Evolutionary conservation across 2,329 filamentous ascomycete species (phyloP), one percentile per base, ranked within the genome.

Genomic region (Sclerotinia trifoliorum): DNA sequence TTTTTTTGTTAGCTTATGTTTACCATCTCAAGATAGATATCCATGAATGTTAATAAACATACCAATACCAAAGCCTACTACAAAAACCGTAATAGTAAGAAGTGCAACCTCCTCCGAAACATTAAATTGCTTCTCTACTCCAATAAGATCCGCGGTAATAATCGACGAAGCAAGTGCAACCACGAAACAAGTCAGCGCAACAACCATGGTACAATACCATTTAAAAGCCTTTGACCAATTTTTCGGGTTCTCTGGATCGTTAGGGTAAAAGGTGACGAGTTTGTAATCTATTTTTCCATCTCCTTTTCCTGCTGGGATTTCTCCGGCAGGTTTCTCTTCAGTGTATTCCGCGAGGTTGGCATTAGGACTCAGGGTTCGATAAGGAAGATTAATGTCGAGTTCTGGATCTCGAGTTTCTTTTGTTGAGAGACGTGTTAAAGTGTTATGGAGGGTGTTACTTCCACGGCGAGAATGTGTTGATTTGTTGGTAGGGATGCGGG

Each of bases 141-240:
- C 90, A 2, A 76, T 80, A 4, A 96, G 82, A 76, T 93, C 90
- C 15, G 92, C 87, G 0, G 93, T 96, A 76, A 96, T 88, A 72
- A 96, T 89, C 64, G 88, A 87, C 61, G 89, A 92, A 32, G 83
- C 82, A 68, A 92, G 87, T 5, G 76, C 75, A 1, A 77, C 90
- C 52, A 91, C 88, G 76, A 93, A 92, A 75, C 90, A 92, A 1
- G 89, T 91, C 29, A 86, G 71, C 1, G 93, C 90, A 0, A 96
- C 92, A 21, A 92, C 87, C 89, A 96, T 93, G 32, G 93, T 97
- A 76, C 87, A 89, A 75, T 89, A 92, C 91, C 92, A 94, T 79
- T 94, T 95, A 78, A 82, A 90, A 1, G 80, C 81, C 78, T 92
- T 93, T 68, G 85, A 87, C 91, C 91, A 95, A 78, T 94, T 95